Evolutionary conservation across 2,329 filamentous ascomycete genomes (phyloP).

Genomic region (Fusarium odoratissimum): DNA sequence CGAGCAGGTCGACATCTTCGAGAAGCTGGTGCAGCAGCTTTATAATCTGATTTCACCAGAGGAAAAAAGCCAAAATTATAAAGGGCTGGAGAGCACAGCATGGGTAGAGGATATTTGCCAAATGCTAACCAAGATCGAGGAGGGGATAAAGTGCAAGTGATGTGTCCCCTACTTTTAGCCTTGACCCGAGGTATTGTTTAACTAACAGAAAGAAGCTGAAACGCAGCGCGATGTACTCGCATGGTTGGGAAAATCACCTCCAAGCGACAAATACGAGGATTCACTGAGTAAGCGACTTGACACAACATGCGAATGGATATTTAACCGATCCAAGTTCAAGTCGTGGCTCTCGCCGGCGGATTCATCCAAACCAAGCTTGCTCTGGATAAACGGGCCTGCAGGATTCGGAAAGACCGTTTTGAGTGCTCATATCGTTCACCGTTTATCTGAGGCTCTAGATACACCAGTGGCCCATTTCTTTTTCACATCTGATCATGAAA

Average conservation of each 20-base stretch:
- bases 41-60: background rate
- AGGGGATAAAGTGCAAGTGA: background rate
- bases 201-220: rapidly evolving
- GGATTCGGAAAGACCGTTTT: conserved; percentile 52
- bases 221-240: background rate
- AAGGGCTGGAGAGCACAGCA: rapidly evolving
- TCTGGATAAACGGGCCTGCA: conserved; percentile 17
- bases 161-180: no score
- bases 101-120: background rate
- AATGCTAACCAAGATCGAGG: background rate
- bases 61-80: rapidly evolving
- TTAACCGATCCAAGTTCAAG: rapidly evolving
- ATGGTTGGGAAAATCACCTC: rapidly evolving
- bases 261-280: background rate
- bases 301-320: background rate
- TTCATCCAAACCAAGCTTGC: rapidly evolving
- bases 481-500: conserved; percentile 45
- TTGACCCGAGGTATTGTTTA: rapidly evolving
- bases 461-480: conserved; percentile 47
- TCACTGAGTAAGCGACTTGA: background rate
- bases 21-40: background rate
- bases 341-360: rapidly evolving
- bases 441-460: conserved; percentile 3
- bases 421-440: conserved; percentile 45
- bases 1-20: background rate